Conservation (phyloP, 768 basidiomycete genomes). For the Asterophora lycoperdoides region DNA sequence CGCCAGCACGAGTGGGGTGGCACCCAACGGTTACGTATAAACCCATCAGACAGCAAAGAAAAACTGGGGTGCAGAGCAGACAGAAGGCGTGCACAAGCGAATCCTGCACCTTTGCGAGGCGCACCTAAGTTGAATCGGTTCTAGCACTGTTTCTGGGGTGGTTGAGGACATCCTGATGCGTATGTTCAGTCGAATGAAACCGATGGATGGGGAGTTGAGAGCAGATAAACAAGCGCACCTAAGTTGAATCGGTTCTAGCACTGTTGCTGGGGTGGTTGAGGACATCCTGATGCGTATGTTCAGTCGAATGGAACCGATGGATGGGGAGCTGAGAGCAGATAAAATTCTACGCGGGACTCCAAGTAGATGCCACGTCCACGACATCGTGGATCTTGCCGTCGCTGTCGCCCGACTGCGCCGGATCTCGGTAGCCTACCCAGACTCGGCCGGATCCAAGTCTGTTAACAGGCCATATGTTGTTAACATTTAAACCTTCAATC, state of each 20-base stretch:
- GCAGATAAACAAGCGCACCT: conserved; percentile 48
- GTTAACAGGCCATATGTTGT: background rate
- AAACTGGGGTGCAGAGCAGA: background rate
- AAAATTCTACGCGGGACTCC: too few relatives aligned
- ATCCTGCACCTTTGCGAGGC: conserved; percentile 58
- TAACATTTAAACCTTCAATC: background rate
- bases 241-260: background rate
- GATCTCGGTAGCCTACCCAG: background rate
- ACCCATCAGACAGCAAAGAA: conserved; percentile 29
- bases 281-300: too few relatives aligned
- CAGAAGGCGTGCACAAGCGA: conserved; percentile 10
- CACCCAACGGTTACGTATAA: conserved; percentile 75
- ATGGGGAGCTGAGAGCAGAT: too few relatives aligned
- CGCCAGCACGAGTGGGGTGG: conserved; percentile 70
- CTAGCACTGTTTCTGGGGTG: too few relatives aligned
- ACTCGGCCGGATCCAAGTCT: background rate
- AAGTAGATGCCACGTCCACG: too few relatives aligned
- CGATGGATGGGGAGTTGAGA: too few relatives aligned
- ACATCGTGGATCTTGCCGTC: too few relatives aligned
- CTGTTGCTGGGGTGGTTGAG: too few relatives aligned
- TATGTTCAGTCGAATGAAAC: too few relatives aligned
- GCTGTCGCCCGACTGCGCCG: too few relatives aligned
- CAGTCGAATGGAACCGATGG: too few relatives aligned
- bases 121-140: conserved; percentile 21
- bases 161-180: too few relatives aligned